Base-by-base conservation (phyloP, 345 rosid species). In the Eucalyptus cloeziana region DNA sequence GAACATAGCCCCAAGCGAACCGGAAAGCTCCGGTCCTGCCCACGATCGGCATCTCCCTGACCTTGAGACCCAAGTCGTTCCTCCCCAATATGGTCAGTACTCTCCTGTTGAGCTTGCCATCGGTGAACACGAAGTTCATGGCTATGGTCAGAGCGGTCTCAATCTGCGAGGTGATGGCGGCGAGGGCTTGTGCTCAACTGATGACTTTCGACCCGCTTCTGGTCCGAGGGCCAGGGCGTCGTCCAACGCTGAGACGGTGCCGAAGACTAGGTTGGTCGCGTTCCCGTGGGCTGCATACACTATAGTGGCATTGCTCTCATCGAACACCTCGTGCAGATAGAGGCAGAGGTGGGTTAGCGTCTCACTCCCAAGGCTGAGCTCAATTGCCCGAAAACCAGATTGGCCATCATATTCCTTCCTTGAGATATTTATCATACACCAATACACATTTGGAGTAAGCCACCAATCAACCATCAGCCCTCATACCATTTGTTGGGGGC, bases 1-100 rank as follows among this genome's bases (percentile, higher is more conserved):
- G 79, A 9, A 89, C 93, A 64, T 92, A 90, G 24, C 94, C 94
- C 30, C 91, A 85, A 50, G 93, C 91, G 50, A 90, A 91, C 50
- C 90, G 88, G 92, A 92, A 92, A 64, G 87, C 22, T 10, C 92
- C 85, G 24, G 88, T 93, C 14, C 93, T 90, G 4, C 91, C 92
- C 11, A 91, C 50, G 49, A 89, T 76, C 69, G 93, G 93, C 90
- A 90, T 24, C 86, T 93, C 94, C 60, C 93, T 91, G 4, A 89
- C 91, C 3, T 54, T 9, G 2, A 56, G 24, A 64, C 44, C 13
- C 50, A 88, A 90, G 31, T 81, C 2, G 80, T 90, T 92, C 11
- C 93, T 87, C 40, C 94, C 92, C 58, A 90, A 3, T 5, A 89
- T 71, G 43, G 89, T 88, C 15, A 92, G 88, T 15, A 33, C 91